Evolutionary conservation across 306 rosid genomes (phyloP).

Genomic region (Quercus robur): DNA sequence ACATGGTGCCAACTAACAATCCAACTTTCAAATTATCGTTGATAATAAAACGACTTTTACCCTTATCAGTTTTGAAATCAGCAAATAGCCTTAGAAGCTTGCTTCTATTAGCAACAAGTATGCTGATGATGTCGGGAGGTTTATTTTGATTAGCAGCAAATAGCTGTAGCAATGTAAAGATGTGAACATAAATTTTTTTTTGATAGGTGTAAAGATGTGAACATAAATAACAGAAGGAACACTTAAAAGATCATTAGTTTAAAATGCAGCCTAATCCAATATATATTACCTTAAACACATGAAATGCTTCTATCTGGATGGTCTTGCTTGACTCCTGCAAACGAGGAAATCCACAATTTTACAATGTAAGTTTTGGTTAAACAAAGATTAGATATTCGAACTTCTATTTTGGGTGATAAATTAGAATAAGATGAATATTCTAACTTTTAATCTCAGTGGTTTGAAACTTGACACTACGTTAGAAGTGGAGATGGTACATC

Average conservation of each 20-base stretch:
- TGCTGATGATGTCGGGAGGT: slow-evolving; percentile 78
- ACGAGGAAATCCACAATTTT: slow-evolving; percentile 13
- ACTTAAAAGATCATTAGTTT: slow-evolving; percentile 1
- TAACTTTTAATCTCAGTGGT: background rate
- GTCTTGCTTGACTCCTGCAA: slow-evolving; percentile 95
- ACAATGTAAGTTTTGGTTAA: background rate
- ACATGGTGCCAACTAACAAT: slow-evolving; percentile 11
- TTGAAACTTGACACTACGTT: background rate
- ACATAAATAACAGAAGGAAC: slow-evolving; percentile 1
- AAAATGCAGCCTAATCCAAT: slow-evolving; percentile 3
- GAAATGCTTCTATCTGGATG: slow-evolving; percentile 97
- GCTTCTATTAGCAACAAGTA: slow-evolving; percentile 79
- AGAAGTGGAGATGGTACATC: background rate
- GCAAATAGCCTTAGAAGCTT: slow-evolving; percentile 89
- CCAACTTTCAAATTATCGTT: background rate
- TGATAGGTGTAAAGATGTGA: slow-evolving; percentile 18
- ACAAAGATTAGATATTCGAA: background rate
- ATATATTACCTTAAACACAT: slow-evolving; percentile 81
- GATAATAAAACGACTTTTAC: slow-evolving; percentile 28
- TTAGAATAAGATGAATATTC: background rate
- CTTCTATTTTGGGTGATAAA: background rate
- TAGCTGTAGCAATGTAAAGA: slow-evolving; percentile 52
- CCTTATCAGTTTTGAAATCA: slow-evolving; percentile 89
- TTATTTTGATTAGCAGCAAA: slow-evolving; percentile 93
- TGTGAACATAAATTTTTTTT: slow-evolving; percentile 14